These are phyloP conservation scores for Tolypocladium tundrense DNA, from an alignment of 2,329 filamentous ascomycete genomes.

Conservation along the genomic window DNA sequence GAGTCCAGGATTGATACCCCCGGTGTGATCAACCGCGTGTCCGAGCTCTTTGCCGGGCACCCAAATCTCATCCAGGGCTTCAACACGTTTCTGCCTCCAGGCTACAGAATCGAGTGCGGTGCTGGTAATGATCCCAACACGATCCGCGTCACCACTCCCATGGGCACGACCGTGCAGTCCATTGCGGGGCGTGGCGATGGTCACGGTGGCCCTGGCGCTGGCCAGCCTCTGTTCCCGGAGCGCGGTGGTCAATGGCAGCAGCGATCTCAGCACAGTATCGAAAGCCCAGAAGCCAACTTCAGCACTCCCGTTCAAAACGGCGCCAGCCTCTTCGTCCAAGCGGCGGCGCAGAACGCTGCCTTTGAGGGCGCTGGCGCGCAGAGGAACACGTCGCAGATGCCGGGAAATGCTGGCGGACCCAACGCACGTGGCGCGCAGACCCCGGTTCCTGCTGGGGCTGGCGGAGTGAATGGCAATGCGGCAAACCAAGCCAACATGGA, in stretches of 20 bases:
- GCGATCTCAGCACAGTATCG: conserved; percentile 44
- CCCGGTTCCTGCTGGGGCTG: conserved; percentile 46
- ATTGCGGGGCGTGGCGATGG: conserved; percentile 52
- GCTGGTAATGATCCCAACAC: conserved; percentile 89
- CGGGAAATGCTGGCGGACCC: conserved; percentile 27
- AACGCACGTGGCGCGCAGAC: conserved; percentile 45
- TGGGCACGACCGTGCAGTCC: conserved; percentile 90
- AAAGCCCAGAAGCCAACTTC: conserved; percentile 53
- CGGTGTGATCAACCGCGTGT: conserved; percentile 93
- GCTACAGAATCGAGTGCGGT: conserved; percentile 94
- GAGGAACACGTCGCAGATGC: conserved; percentile 18
- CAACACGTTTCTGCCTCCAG: conserved; percentile 92
- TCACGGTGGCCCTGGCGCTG: conserved; percentile 20
- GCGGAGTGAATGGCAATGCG: conserved; percentile 49
- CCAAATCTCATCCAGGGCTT: conserved; percentile 95
- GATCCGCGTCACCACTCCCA: conserved; percentile 92
- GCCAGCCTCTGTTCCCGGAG: conserved; percentile 36
- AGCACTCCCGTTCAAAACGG: conserved; percentile 45
- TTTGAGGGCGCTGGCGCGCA: conserved; percentile 21
- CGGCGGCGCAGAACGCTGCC: conserved; percentile 24
- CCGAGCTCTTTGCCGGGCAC: conserved; percentile 89
- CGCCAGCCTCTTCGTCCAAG: conserved; percentile 35
- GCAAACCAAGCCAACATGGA: conserved; percentile 56
- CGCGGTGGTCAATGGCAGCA: conserved; percentile 47
- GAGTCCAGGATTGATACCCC: conserved; percentile 75